A percentile compares a stretch with the other conserved stretches of the same genome.
Conservation (phyloP, 2,329 filamentous ascomycete genomes). For the Penicillium sp. region DNA sequence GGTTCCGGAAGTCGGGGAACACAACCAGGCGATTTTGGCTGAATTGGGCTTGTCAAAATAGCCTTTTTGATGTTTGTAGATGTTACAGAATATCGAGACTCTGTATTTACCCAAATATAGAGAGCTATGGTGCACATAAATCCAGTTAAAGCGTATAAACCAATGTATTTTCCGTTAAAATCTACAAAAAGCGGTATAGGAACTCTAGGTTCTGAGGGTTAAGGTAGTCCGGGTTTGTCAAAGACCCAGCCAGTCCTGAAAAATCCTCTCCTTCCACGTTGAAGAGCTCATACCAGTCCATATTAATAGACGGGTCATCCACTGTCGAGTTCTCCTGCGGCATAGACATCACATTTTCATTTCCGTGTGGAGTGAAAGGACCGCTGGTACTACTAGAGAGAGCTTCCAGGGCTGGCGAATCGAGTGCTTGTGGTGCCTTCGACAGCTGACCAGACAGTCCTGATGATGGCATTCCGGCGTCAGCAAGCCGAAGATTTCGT, state of each 20-base stretch:
- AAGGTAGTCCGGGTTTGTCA: constrained; percentile 31
- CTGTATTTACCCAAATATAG: not conserved
- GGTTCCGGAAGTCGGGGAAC: constrained; percentile 52
- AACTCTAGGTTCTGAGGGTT: constrained; percentile 34
- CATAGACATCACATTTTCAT: constrained; percentile 6
- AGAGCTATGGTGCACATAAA: not conserved
- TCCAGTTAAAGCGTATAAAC: not conserved
- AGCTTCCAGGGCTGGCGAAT: constrained; percentile 4
- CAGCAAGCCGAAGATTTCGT: constrained; percentile 33
- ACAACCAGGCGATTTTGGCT: constrained; percentile 48
- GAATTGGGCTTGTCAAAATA: constrained; percentile 38
- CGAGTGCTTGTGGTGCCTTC: not conserved
- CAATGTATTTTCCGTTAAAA: not conserved
- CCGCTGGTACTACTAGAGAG: not conserved
- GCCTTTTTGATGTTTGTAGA: not conserved
- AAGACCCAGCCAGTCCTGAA: constrained; percentile 27
- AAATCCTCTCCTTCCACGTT: constrained; percentile 31
- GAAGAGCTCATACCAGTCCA: constrained; percentile 33
- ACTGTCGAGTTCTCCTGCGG: constrained; percentile 3
- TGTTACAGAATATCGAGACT: not conserved
- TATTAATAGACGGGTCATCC: constrained; percentile 19
- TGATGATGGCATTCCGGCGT: constrained; percentile 6
- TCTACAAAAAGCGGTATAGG: constrained; percentile 31
- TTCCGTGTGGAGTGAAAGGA: not conserved
- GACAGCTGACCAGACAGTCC: not conserved